phyloP scores from a whole-genome alignment of 345 rosid genomes.

The Bruguiera sexangula region DNA sequence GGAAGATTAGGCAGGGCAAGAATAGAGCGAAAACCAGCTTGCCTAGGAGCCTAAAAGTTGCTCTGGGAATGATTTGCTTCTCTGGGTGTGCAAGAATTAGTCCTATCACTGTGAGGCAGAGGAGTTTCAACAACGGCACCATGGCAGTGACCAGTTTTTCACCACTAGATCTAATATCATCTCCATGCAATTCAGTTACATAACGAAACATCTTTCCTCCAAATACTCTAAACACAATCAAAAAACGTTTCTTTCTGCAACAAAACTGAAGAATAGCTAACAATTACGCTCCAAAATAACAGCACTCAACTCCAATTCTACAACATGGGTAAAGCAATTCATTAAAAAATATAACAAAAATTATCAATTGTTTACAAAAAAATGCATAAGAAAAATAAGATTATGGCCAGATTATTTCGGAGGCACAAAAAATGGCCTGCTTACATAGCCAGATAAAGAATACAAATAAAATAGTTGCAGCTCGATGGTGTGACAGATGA shows the following conservation, averaged over 20 bases:
- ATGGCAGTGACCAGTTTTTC: conserved; percentile 50
- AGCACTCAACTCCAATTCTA: neutral
- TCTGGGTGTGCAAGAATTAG: conserved; percentile 75
- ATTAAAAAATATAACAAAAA: neutral
- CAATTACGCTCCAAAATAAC: neutral
- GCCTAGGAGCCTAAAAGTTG: conserved; percentile 78
- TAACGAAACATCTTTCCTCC: conserved; percentile 23
- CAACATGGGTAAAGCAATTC: neutral
- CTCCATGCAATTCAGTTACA: conserved; percentile 15
- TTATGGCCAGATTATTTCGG: too few relatives aligned
- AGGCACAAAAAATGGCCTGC: too few relatives aligned
- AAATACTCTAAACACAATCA: neutral
- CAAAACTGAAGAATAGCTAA: neutral
- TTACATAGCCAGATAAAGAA: too few relatives aligned
- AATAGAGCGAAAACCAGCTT: conserved; percentile 87
- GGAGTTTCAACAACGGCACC: conserved; percentile 72
- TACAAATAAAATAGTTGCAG: too few relatives aligned
- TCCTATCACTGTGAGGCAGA: conserved; percentile 67
- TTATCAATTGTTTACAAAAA: too few relatives aligned
- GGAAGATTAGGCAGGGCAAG: conserved; percentile 87
- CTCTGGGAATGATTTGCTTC: conserved; percentile 56
- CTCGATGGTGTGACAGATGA: too few relatives aligned
- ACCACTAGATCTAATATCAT: conserved; percentile 29
- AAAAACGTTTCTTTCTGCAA: conserved; percentile 13
- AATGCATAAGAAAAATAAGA: too few relatives aligned